Evolutionary conservation across 805 yeast genomes (phyloP).

Genomic region (Schwanniomyces pseudopolymorphus): DNA sequence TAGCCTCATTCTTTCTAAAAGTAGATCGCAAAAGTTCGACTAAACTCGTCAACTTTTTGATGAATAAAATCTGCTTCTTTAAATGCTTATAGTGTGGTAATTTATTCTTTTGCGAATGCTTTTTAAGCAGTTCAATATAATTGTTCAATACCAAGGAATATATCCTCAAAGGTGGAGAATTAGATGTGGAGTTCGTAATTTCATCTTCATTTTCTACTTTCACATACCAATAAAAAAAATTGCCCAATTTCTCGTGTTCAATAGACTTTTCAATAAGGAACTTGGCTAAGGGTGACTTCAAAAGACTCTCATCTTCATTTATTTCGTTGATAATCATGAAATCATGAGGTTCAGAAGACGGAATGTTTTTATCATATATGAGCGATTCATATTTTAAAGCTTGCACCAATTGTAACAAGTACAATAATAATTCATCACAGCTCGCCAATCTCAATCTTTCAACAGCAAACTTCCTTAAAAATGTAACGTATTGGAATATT

Average conservation of each 20-base stretch:
- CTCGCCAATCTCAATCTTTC: constrained; percentile 74
- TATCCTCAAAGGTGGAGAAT: constrained; percentile 19
- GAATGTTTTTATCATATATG: constrained; percentile 17
- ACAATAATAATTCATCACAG: constrained; percentile 77
- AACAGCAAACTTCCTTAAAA: constrained; percentile 85
- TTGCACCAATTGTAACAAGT: constrained; percentile 85
- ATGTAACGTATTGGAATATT: constrained; percentile 43
- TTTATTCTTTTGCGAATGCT: constrained; percentile 23
- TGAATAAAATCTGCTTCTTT: constrained; percentile 67
- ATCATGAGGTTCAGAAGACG: constrained; percentile 7
- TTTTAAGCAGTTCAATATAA: constrained; percentile 38
- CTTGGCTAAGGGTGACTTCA: constrained; percentile 63
- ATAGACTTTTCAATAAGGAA: constrained; percentile 75
- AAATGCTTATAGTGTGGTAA: constrained; percentile 36
- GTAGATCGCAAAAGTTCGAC: constrained; percentile 60
- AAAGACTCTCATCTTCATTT: constrained; percentile 16
- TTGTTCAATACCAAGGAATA: constrained; percentile 37
- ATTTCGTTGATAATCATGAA: constrained; percentile 17
- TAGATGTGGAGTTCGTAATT: constrained; percentile 14
- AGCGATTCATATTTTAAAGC: constrained; percentile 77
- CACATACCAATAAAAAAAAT: constrained; percentile 87
- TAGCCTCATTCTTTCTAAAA: constrained; percentile 64
- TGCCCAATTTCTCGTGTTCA: constrained; percentile 66
- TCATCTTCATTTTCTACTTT: constrained; percentile 82
- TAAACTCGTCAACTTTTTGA: constrained; percentile 61